Evolutionary conservation across 306 rosid genomes (phyloP), one percentile per base, ranked within the genome.

Genomic region (Sphenostylis stenocarpa): DNA sequence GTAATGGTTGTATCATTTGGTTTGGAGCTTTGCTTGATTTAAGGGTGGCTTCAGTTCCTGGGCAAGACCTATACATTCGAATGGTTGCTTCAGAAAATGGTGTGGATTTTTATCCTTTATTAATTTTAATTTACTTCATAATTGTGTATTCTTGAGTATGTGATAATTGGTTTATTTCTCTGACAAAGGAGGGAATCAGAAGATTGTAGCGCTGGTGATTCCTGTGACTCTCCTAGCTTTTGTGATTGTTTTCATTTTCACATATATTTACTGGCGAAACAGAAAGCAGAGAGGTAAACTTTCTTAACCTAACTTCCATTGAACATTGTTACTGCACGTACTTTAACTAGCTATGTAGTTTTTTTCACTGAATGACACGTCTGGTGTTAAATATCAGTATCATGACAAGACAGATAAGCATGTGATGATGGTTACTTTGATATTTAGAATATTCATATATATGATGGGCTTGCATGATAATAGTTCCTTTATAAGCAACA

Each of bases 1-100:
- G 81, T 24, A 77, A 31, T 69, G 82, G 84, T 1, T 87, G 88
- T 70, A 7, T 64, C 43, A 73, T 77, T 67, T 84, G 91, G 87
- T 84, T 80, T 23, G 80, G 76, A 1, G 74, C 66, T 29, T 58
- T 87, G 33, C 28, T 82, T 67, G 88, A 87, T 52, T n/a, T 87
- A 20, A 77, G 83, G 21, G 80, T 51, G 47, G 38, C 56, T 13
- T 41, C 56, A 13, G 74, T 7, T n/a, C 49, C 71, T 1, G 67
- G 69, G 20, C 81, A 81, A 45, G 85, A 82, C 57, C 26, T 87
- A 5, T 67, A 81, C 47, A 17, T 87, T 44, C 49, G 87, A 28
- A 13, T 70, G 72, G 58, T 83, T 6, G 55, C 26, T 28, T 33
- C 83, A 45, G 83, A 66, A 47, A 38, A 29, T 28, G 79, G 89